Evolutionary conservation across 1,284 basidiomycete genomes (phyloP), one percentile per base, ranked within the genome.

Genomic region (Melampsora americana): DNA sequence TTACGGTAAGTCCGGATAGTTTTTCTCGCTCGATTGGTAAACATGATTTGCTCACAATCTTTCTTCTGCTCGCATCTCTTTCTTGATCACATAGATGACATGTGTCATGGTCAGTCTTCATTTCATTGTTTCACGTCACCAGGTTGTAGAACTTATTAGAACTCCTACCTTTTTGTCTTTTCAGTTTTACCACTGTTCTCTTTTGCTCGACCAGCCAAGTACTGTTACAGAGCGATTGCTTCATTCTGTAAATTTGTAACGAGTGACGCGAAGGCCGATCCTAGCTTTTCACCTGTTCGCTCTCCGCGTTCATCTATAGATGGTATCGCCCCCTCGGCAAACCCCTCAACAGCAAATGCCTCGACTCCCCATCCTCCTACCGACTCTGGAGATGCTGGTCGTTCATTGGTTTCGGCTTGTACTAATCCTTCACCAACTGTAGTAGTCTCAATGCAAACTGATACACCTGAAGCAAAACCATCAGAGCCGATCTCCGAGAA

Each of bases 101-200:
- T 67, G 66, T 75, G 66, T 53, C 72, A 75, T 62, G 66, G 72
- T 75, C 20, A 48, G 44, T 61, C 44, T 60, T 64, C 1, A 30
- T 62, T 14, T 56, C 14, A 56, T 23, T 56, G 4, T 56, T 56
- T 56, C 53, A 56, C 26, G 6, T 56, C 53, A 56, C 53, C 53
- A 56, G 5, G 1, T 28, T n/a, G 4, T 14, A 5, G 39, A 42
- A 42, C 39, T 42, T 11, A 42, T 42, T 12, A 42, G 39, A 42
- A n/a, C n/a, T n/a, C n/a, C n/a, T n/a, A n/a, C 11, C 11, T 5
- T 42, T 12, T 11, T 44, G 46, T 59, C 64, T 86, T 86, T 78
- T 86, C 87, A 80, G 84, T 84, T 56, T 79, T 85, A 7, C 83
- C 84, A 5, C 79, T 84, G 39, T 84, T 85, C 77, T 81, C 84